Conservation (phyloP, 495 filamentous ascomycete species). For the Hamigera avellanea region DNA sequence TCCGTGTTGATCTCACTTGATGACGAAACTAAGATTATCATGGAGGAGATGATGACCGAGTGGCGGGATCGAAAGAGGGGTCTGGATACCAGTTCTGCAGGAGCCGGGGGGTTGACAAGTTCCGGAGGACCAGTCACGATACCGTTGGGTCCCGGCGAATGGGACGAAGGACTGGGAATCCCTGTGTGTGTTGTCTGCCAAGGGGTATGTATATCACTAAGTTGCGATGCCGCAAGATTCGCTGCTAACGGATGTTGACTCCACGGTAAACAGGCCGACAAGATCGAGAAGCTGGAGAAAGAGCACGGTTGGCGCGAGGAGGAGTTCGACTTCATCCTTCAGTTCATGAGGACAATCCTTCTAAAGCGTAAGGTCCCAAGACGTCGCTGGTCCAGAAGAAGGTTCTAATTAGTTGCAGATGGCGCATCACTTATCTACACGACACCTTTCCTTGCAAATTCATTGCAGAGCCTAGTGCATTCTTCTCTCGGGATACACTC, state of each 20-base stretch:
- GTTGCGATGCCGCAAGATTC: neutral
- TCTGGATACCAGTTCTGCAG: conserved; percentile 22
- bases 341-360: conserved; percentile 76
- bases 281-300: conserved; percentile 77
- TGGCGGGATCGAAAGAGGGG: conserved; percentile 41
- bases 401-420: conserved; percentile 40
- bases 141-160: conserved; percentile 81
- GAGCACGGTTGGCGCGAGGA: conserved; percentile 88
- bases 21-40: conserved; percentile 61
- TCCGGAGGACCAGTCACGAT: conserved; percentile 46
- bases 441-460: conserved; percentile 64
- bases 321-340: conserved; percentile 83
- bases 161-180: conserved; percentile 82
- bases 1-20: conserved; percentile 64
- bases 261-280: conserved; percentile 56
- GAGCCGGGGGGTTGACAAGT: conserved; percentile 38
- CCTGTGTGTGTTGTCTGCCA: conserved; percentile 90
- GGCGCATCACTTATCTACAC: conserved; percentile 88
- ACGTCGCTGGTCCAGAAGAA: too few relatives aligned
- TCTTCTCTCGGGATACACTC: conserved; percentile 84
- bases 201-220: conserved; percentile 46
- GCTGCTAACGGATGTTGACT: conserved; percentile 14
- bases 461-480: conserved; percentile 72
- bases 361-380: conserved; percentile 55
- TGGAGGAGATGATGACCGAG: conserved; percentile 71